Conservation (phyloP, 2,329 filamentous ascomycete genomes). For the Arachnomyces sp. region DNA sequence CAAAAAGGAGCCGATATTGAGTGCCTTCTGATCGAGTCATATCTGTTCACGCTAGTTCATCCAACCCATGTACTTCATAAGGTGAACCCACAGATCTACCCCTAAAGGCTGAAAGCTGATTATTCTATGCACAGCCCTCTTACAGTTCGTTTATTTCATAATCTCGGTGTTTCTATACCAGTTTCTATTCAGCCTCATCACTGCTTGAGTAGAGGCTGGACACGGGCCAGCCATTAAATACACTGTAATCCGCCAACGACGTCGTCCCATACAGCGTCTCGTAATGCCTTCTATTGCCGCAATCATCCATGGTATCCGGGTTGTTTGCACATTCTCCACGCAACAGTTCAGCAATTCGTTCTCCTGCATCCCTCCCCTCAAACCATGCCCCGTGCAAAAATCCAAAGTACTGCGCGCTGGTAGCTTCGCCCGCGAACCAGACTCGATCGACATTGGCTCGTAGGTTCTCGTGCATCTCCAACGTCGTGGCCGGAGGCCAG, state of each 20-base stretch:
- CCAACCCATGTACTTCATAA: too few species aligned
- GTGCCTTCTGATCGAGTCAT: too few species aligned
- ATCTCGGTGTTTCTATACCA: too few species aligned
- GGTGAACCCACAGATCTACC: too few species aligned
- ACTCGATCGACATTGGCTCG: constrained; percentile 54
- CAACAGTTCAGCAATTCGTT: constrained; percentile 9
- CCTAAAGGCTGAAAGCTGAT: too few species aligned
- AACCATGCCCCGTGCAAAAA: constrained; percentile 57
- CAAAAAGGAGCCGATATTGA: too few species aligned
- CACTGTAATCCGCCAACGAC: constrained; percentile 16
- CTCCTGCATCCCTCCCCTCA: constrained; percentile 46
- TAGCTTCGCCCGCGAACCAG: constrained; percentile 59
- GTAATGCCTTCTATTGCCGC: constrained; percentile 12
- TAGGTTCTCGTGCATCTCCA: constrained; percentile 60
- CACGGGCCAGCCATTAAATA: constrained; percentile 14
- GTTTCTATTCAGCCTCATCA: too few species aligned
- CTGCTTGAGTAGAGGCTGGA: constrained; percentile 16
- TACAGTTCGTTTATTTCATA: too few species aligned
- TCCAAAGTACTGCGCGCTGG: constrained; percentile 55
- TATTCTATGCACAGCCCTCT: too few species aligned
- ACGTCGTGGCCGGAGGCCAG: constrained; percentile 55
- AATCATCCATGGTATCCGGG: constrained; percentile 8
- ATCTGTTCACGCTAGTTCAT: too few species aligned
- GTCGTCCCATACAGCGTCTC: constrained; percentile 11
- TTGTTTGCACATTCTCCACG: too few species aligned